Conservation (phyloP, 305 asterid species). For the Withania somnifera region DNA sequence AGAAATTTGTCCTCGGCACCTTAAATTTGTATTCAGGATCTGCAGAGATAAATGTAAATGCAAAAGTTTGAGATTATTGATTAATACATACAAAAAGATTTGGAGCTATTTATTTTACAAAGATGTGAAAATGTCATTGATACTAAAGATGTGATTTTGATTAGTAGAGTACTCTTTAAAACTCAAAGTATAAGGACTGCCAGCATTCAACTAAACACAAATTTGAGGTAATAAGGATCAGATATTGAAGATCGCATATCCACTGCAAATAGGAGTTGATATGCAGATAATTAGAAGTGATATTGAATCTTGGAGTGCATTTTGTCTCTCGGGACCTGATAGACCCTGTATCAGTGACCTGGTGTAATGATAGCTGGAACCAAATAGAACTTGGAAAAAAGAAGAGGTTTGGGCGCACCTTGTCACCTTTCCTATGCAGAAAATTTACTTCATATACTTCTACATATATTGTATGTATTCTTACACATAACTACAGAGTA, state of each 20-base stretch:
- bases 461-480: not conserved
- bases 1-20: conserved; percentile 74
- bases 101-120: not conserved
- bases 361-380: not conserved
- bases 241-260: not conserved
- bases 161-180: not conserved
- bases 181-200: not conserved
- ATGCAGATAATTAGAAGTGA: not conserved
- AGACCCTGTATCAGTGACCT: not conserved
- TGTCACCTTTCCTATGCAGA: not conserved
- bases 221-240: not conserved
- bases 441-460: not conserved
- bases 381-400: not conserved
- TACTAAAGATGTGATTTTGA: not conserved
- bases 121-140: not conserved
- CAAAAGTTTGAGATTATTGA: conserved; percentile 6
- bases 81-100: not conserved
- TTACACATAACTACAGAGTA: not conserved
- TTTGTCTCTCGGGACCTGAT: not conserved
- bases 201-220: not conserved
- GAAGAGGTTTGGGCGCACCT: not conserved
- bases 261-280: not conserved
- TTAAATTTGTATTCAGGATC: conserved; percentile 73
- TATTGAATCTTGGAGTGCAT: not conserved
- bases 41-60: conserved; percentile 15